Evolutionary conservation across 257 asterid genomes (phyloP).

Genomic region (Handroanthus guayacan): DNA sequence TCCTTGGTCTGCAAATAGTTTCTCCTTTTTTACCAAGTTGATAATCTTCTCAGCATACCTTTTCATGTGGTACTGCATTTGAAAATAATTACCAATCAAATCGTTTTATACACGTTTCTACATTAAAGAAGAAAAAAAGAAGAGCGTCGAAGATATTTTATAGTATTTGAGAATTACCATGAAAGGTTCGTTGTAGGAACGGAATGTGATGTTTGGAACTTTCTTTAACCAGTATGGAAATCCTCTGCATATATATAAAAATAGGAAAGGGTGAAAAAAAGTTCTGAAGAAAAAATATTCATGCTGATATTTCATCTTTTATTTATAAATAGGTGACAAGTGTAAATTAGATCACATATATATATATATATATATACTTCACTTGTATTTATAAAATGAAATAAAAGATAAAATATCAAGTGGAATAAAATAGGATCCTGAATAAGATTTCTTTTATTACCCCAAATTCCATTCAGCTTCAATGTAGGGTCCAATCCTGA

Average conservation of each 20-base stretch:
- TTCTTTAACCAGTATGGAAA: constrained; percentile 89
- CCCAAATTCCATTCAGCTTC: constrained; percentile 98
- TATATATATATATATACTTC: too few relatives aligned
- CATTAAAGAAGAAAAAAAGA: too few relatives aligned
- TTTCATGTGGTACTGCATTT: constrained; percentile 77
- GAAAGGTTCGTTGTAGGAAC: constrained; percentile 85
- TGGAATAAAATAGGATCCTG: neutral
- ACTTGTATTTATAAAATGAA: too few relatives aligned
- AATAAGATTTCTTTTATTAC: constrained; percentile 35
- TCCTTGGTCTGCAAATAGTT: constrained; percentile 91
- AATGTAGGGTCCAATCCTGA: constrained; percentile 88
- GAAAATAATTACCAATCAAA: neutral
- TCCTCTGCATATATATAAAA: constrained; percentile 55
- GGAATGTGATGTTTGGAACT: constrained; percentile 77
- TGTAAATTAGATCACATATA: too few relatives aligned
- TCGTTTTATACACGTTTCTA: neutral
- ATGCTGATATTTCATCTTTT: too few relatives aligned
- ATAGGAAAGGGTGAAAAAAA: neutral
- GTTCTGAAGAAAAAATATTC: neutral
- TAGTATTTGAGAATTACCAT: constrained; percentile 47
- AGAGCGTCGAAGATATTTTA: neutral
- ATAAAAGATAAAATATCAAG: too few relatives aligned
- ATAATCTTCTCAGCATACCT: constrained; percentile 63
- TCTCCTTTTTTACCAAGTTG: constrained; percentile 64
- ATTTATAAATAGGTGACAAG: too few relatives aligned